phyloP scores from a whole-genome alignment of 495 filamentous ascomycete species.

The Annulohypoxylon stygium region DNA sequence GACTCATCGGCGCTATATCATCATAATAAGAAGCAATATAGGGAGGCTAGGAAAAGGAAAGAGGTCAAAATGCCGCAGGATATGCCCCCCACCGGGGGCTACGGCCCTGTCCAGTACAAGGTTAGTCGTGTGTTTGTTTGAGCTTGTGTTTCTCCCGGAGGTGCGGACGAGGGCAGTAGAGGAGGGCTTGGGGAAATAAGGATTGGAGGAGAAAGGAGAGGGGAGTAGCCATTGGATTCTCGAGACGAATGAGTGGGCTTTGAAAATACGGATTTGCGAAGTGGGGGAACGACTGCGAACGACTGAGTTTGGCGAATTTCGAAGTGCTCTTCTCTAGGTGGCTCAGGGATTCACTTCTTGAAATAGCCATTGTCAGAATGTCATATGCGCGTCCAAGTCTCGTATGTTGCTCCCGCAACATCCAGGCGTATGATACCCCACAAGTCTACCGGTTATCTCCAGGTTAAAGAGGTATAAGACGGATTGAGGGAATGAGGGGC shows the following conservation, averaged over 20 bases:
- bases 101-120: slow-evolving; percentile 96
- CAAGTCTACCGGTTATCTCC: too few relatives aligned
- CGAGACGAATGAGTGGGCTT: background rate
- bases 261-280: background rate
- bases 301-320: too few relatives aligned
- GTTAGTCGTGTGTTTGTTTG: slow-evolving; percentile 59
- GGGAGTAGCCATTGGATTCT: background rate
- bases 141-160: background rate
- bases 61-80: slow-evolving; percentile 78
- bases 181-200: background rate
- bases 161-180: background rate
- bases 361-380: too few relatives aligned
- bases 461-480: too few relatives aligned
- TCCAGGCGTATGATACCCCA: too few relatives aligned
- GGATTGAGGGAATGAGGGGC: too few relatives aligned
- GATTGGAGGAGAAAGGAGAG: background rate
- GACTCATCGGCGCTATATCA: background rate
- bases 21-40: background rate
- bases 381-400: too few relatives aligned
- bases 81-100: slow-evolving; percentile 94
- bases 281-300: too few relatives aligned
- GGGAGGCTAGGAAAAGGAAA: background rate
- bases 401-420: too few relatives aligned
- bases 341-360: too few relatives aligned
- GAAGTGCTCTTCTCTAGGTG: too few relatives aligned